phyloP scores from a whole-genome alignment of 1,139 yeast genomes.

The Wickerhamiella pararugosa region DNA sequence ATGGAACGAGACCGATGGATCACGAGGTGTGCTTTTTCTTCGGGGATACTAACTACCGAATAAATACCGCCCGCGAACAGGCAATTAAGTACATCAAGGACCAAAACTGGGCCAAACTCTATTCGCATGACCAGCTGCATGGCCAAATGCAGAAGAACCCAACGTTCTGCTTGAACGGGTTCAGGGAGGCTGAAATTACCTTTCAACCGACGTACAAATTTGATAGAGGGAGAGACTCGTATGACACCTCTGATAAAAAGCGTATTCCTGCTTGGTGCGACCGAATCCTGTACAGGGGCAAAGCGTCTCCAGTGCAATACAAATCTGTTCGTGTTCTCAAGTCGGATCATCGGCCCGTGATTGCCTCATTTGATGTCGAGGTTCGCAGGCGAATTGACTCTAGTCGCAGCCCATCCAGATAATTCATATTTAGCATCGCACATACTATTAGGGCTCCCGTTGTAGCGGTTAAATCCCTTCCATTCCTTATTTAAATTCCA shows the following conservation, averaged over 20 bases:
- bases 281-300: slow-evolving; percentile 52
- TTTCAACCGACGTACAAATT: slow-evolving; percentile 89
- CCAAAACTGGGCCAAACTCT: slow-evolving; percentile 38
- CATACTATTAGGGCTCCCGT: slow-evolving; percentile 19
- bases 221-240: slow-evolving; percentile 62
- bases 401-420: slow-evolving; percentile 18
- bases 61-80: slow-evolving; percentile 50
- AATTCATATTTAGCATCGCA: slow-evolving; percentile 20
- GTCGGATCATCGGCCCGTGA: slow-evolving; percentile 90
- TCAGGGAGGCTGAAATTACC: slow-evolving; percentile 57
- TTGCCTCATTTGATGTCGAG: slow-evolving; percentile 51
- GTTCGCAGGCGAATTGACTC: slow-evolving; percentile 30
- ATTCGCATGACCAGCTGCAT: slow-evolving; percentile 63
- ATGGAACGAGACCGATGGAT: slow-evolving; percentile 32
- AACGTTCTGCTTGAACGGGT: slow-evolving; percentile 45
- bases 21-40: slow-evolving; percentile 84
- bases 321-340: slow-evolving; percentile 31
- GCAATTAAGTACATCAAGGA: slow-evolving; percentile 43
- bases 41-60: slow-evolving; percentile 86
- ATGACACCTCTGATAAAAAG: slow-evolving; percentile 82
- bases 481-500: slow-evolving; percentile 41
- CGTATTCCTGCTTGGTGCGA: slow-evolving; percentile 98
- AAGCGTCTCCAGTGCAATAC: slow-evolving; percentile 18
- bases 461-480: slow-evolving; percentile 19
- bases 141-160: slow-evolving; percentile 58